Base-by-base conservation (phyloP, 257 asterid species). In the Craterostigma plantagineum region DNA sequence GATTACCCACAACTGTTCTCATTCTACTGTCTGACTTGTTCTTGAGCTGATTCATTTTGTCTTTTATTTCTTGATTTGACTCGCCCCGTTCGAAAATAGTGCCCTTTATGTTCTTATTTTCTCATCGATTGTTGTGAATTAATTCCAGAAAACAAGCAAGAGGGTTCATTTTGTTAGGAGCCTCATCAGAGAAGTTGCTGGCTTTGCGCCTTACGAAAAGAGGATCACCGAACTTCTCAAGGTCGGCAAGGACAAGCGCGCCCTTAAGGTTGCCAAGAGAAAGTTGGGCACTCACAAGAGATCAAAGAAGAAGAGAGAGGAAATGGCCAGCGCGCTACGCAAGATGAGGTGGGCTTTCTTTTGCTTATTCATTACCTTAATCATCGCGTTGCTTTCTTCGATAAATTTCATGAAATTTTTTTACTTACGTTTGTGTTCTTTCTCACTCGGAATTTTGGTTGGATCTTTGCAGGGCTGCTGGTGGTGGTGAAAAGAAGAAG, bases 401-500 rank as follows among this genome's bases (percentile, higher is more conserved):
- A 34, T 43, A n/a, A n/a, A n/a, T 3, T 35, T n/a, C n/a, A n/a
- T 38, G 18, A 16, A 9, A n/a, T n/a, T 1, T 15, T 41, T 42
- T 6, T 33, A 8, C n/a, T 14, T 14, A 7, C 10, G 9, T 34
- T 10, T 14, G 7, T n/a, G n/a, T n/a, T n/a, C n/a, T n/a, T n/a
- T n/a, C n/a, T n/a, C n/a, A 1, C 33, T 50, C 33, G 34, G 47
- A 10, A 11, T 3, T 13, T 4, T 52, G 33, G 33, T 11, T n/a
- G 16, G 11, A 27, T 15, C 44, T 23, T 4, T 63, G 68, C 75
- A 85, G 94, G 92, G 91, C 94, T 43, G 81, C 83, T 16, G 96
- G 92, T 39, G 96, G 94, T 51, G 94, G 70, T 50, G 92, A 81
- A 38, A 81, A 81, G 91, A 81, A 85, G 77, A 81, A 85, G 82